Percentiles rank a stretch among this genome's conserved stretches.
These are phyloP conservation scores for Lepidium sativum DNA, from an alignment of 345 rosid genomes.

Conservation along the genomic window DNA sequence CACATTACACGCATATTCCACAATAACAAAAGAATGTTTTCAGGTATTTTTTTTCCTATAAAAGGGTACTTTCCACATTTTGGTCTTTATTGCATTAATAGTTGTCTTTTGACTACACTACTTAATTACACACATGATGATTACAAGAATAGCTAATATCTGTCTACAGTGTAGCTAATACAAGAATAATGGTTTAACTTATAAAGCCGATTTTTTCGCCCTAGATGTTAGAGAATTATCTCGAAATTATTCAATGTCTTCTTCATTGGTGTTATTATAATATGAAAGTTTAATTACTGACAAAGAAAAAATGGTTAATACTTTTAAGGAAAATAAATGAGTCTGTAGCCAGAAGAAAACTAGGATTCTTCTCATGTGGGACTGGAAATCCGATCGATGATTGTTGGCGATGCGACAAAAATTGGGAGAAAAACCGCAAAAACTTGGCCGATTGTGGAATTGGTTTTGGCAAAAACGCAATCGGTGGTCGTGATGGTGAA, in stretches of 20 bases:
- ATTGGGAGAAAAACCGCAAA: conserved; percentile 64
- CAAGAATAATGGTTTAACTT: too few relatives aligned
- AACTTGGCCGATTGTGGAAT: conserved; percentile 65
- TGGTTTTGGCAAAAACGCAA: conserved; percentile 67
- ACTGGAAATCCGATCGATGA: conserved; percentile 72
- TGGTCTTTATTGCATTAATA: background rate
- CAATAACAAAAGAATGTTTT: background rate
- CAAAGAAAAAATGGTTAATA: background rate
- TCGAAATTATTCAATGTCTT: too few relatives aligned
- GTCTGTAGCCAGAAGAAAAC: conserved; percentile 46
- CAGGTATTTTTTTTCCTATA: background rate
- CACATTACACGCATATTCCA: too few relatives aligned
- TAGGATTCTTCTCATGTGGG: conserved; percentile 54
- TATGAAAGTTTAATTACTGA: too few relatives aligned
- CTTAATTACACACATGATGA: background rate
- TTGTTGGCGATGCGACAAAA: conserved; percentile 74
- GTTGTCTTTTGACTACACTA: background rate
- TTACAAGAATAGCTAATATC: background rate
- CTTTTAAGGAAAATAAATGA: conserved; percentile 52
- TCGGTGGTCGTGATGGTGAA: conserved; percentile 56
- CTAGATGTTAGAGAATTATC: too few relatives aligned
- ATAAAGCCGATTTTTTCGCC: too few relatives aligned
- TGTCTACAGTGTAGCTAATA: too few relatives aligned
- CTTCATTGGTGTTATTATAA: too few relatives aligned
- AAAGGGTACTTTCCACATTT: background rate